phyloP scores from a whole-genome alignment of 177 flowering plant genomes.

The Vitis hybrid region DNA sequence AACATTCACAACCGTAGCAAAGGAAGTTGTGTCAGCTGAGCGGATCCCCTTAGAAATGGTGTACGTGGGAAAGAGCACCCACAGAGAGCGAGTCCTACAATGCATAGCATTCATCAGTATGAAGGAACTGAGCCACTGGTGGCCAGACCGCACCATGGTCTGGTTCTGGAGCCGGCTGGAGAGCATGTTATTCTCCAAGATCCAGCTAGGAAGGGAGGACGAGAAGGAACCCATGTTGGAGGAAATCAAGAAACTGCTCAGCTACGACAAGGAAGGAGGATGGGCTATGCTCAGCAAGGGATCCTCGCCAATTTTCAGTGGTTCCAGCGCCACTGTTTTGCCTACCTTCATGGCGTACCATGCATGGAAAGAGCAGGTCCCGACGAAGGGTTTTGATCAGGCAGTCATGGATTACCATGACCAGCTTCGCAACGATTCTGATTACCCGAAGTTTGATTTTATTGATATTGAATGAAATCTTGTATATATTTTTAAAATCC shows the following conservation, averaged over 20 bases:
- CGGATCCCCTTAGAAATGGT: slow-evolving; percentile 6
- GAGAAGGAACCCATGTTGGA: background rate
- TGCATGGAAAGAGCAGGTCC: no score
- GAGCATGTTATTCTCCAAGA: slow-evolving; percentile 10
- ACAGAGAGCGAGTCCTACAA: background rate
- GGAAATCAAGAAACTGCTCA: background rate
- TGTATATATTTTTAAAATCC: no score
- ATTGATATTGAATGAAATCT: no score
- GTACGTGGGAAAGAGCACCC: slow-evolving; percentile 11
- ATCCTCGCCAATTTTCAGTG: no score
- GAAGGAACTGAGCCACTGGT: slow-evolving; percentile 7
- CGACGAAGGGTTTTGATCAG: no score
- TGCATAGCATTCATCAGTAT: background rate
- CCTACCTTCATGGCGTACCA: no score
- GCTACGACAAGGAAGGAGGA: no score
- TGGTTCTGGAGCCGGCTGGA: slow-evolving; percentile 7
- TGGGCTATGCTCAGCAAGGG: no score
- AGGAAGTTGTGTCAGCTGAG: background rate
- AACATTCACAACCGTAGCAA: slow-evolving; percentile 1
- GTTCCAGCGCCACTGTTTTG: no score
- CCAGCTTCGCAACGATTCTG: no score
- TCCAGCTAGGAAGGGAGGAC: slow-evolving; percentile 7
- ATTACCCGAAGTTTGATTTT: no score
- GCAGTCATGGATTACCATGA: no score
- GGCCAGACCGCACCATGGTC: background rate